Conservation (phyloP, 106 monocot genomes). For the Dendrobium chrysotoxum region DNA sequence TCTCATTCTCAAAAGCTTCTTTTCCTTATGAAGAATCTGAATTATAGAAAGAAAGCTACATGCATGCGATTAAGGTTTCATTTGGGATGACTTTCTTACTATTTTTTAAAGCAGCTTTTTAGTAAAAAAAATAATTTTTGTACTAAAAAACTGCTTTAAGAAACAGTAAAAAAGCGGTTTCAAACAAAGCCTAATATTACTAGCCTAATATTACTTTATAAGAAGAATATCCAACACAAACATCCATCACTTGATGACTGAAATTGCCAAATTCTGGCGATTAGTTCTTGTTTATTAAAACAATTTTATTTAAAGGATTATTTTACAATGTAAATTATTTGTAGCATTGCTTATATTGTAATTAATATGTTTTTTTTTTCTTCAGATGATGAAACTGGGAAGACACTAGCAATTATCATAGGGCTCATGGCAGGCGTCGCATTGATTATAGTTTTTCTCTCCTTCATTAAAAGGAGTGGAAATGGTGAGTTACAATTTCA, state of each 20-base stretch:
- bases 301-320: too few relatives aligned
- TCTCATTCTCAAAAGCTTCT: background rate
- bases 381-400: constrained; percentile 25
- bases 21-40: background rate
- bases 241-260: background rate
- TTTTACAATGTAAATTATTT: background rate
- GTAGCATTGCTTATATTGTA: background rate
- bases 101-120: too few relatives aligned
- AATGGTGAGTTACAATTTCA: constrained; percentile 3
- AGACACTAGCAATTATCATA: constrained; percentile 42
- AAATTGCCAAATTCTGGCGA: background rate
- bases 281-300: too few relatives aligned
- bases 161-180: too few relatives aligned
- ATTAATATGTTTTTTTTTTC: background rate
- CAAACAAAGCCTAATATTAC: too few relatives aligned
- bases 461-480: constrained; percentile 29
- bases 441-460: constrained; percentile 36
- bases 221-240: background rate
- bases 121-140: too few relatives aligned
- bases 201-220: background rate
- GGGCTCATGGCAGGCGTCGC: constrained; percentile 45
- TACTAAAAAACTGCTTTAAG: too few relatives aligned
- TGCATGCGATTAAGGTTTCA: background rate
- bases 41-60: background rate
- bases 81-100: too few relatives aligned